phyloP scores from a whole-genome alignment of 768 basidiomycete species.

The Pisolithus orientalis region DNA sequence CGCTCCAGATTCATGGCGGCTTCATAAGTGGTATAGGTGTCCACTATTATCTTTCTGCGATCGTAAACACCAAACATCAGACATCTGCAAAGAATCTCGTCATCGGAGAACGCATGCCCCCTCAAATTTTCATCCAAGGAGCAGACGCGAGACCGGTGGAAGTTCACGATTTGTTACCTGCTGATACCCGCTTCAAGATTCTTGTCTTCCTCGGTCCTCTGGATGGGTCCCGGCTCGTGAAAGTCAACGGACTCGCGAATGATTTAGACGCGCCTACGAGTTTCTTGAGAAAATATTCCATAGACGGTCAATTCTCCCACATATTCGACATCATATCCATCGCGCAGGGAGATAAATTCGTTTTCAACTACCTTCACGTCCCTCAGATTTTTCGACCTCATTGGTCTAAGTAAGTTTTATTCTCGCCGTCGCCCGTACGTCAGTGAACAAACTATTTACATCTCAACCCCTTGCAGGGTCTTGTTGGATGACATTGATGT shows the following conservation, averaged over 20 bases:
- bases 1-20: conserved; percentile 31
- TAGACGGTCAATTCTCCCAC: conserved; percentile 12
- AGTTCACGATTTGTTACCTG: conserved; percentile 34
- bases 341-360: conserved; percentile 24
- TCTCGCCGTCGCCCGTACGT: not conserved
- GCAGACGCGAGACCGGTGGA: conserved; percentile 32
- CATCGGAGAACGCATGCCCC: conserved; percentile 34
- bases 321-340: conserved; percentile 30
- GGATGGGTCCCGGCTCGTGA: conserved; percentile 12
- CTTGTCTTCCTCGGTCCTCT: conserved; percentile 31
- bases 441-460: not conserved
- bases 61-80: conserved; percentile 29
- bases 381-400: conserved; percentile 32
- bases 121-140: conserved; percentile 29
- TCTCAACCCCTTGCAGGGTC: conserved; percentile 18
- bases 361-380: conserved; percentile 28
- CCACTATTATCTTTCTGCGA: conserved; percentile 32
- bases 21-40: conserved; percentile 35
- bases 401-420: conserved; percentile 34
- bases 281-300: conserved; percentile 25
- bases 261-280: conserved; percentile 19
- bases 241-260: conserved; percentile 22
- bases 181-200: conserved; percentile 34
- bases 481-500: conserved; percentile 31
- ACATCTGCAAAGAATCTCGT: conserved; percentile 25